A percentile compares a stretch with the other conserved stretches of the same genome.
phyloP scores from a whole-genome alignment of 148 eudicot species.

The Hydrangea macrophylla region DNA sequence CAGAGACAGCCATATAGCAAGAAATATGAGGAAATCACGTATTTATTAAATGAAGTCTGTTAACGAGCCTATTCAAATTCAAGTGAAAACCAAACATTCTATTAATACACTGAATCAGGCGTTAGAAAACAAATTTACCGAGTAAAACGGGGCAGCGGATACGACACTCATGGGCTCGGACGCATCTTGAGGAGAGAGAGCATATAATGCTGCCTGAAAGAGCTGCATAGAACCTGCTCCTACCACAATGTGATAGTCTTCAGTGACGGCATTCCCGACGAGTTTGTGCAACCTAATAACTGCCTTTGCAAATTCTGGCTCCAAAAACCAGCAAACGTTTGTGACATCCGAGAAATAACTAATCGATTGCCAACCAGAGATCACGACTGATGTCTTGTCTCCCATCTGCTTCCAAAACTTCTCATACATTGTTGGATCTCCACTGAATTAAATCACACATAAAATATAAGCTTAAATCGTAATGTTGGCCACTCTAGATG shows the following conservation, averaged over 20 bases:
- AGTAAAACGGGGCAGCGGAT: constrained; percentile 86
- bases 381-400: constrained; percentile 55
- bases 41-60: too few relatives aligned
- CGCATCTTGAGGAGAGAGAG: constrained; percentile 42
- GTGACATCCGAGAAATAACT: constrained; percentile 82
- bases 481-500: not conserved
- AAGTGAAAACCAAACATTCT: too few relatives aligned
- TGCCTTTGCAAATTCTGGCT: constrained; percentile 59
- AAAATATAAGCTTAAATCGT: not conserved
- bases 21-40: too few relatives aligned
- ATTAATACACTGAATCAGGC: constrained; percentile 1
- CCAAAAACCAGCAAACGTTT: constrained; percentile 89
- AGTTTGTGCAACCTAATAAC: constrained; percentile 58
- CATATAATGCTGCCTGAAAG: constrained; percentile 85
- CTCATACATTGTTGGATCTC: constrained; percentile 98
- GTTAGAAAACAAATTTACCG: constrained; percentile 47
- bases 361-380: constrained; percentile 75
- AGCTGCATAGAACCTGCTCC: constrained; percentile 95
- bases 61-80: too few relatives aligned
- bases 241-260: constrained; percentile 69
- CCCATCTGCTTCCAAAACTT: constrained; percentile 68
- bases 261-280: constrained; percentile 81
- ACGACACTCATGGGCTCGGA: constrained; percentile 72
- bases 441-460: constrained; percentile 42
- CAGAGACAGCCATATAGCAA: too few relatives aligned